A percentile compares a stretch with the other conserved stretches of the same genome.
These are phyloP conservation scores for Sphaerulina vaccinii DNA, from an alignment of 2,329 filamentous ascomycete genomes.

Conservation along the genomic window DNA sequence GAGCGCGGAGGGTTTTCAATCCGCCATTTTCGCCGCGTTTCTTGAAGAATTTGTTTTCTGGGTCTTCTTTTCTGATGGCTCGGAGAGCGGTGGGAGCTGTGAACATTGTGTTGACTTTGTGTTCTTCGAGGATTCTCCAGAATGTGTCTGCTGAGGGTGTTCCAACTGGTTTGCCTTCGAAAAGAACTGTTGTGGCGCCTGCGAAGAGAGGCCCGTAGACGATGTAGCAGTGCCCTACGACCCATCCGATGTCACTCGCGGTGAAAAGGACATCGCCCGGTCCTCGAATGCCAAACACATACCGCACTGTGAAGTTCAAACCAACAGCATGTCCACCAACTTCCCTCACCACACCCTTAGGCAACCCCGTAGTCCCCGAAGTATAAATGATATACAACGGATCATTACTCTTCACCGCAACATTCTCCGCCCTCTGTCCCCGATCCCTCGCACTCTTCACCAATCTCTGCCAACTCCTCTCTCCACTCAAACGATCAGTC, in stretches of 20 bases:
- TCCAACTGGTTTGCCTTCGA: constrained; percentile 90
- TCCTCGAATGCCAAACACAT: constrained; percentile 77
- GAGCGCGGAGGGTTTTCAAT: constrained; percentile 66
- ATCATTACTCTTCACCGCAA: constrained; percentile 75
- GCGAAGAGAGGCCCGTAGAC: constrained; percentile 83
- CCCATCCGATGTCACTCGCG: constrained; percentile 89
- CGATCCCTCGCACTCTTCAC: constrained; percentile 68
- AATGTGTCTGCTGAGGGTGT: constrained; percentile 85
- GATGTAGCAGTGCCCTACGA: constrained; percentile 83
- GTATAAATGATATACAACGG: constrained; percentile 90
- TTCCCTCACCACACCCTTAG: constrained; percentile 80
- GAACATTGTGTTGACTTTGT: constrained; percentile 79
- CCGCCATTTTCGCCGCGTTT: constrained; percentile 66
- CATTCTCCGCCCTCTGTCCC: constrained; percentile 68
- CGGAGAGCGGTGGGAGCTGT: constrained; percentile 85
- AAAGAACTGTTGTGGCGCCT: constrained; percentile 82
- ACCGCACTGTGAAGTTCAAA: constrained; percentile 75
- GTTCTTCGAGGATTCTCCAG: constrained; percentile 81
- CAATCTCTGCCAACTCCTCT: constrained; percentile 77
- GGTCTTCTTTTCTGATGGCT: constrained; percentile 83
- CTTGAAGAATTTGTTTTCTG: constrained; percentile 65
- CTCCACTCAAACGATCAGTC: constrained; percentile 63
- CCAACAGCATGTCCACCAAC: constrained; percentile 86
- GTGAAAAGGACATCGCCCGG: constrained; percentile 81
- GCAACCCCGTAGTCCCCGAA: constrained; percentile 54